A percentile compares a stretch with the other conserved stretches of the same genome.
Conservation (phyloP, 148 eudicot genomes). For the Tetragonia tetragonoides region DNA sequence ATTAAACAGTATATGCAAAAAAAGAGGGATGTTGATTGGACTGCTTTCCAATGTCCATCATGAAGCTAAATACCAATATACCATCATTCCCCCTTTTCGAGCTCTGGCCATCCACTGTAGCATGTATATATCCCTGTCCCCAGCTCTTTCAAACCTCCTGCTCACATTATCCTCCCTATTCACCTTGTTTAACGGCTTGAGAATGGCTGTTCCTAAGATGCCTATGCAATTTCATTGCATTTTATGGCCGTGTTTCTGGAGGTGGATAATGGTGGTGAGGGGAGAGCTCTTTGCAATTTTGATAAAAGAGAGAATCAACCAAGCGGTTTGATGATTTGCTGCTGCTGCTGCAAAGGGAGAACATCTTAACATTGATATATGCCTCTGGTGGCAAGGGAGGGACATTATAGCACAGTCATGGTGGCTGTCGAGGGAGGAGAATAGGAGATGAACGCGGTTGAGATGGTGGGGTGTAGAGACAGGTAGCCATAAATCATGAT, state of each 20-base stretch:
- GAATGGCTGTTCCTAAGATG: background rate
- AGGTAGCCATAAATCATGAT: background rate
- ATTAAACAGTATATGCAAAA: background rate
- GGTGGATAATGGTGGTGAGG: background rate
- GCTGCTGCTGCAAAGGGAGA: background rate
- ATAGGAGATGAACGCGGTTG: background rate
- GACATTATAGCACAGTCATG: too few species aligned
- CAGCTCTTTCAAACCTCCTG: background rate
- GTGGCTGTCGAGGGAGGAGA: background rate
- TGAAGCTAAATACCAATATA: background rate
- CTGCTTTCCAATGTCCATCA: background rate
- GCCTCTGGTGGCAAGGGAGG: background rate
- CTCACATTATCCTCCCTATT: background rate
- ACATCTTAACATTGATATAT: background rate
- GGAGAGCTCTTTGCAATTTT: background rate
- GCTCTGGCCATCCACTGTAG: background rate
- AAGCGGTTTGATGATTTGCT: too few species aligned
- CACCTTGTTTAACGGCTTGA: background rate
- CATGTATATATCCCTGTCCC: background rate
- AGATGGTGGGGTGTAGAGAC: background rate
- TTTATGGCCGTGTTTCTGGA: background rate
- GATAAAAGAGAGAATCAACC: background rate
- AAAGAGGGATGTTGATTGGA: background rate
- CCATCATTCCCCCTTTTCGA: background rate
- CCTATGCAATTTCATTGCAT: background rate